Evolutionary conservation across 106 monocot genomes (phyloP).

Genomic region (Gastrodia elata): DNA sequence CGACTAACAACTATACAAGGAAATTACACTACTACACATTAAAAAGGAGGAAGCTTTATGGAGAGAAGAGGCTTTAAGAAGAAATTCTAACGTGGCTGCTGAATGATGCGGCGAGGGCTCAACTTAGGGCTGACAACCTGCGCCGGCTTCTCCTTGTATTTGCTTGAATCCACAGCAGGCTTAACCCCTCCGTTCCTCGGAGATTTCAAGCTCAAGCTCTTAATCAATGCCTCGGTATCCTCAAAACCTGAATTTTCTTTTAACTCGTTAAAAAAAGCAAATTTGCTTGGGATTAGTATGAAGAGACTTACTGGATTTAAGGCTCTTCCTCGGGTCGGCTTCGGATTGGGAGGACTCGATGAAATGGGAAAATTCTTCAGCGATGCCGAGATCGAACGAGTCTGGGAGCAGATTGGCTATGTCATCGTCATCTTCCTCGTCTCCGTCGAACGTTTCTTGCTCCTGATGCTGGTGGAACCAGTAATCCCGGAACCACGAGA

Average conservation of each 20-base stretch:
- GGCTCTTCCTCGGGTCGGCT: not conserved
- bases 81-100: slow-evolving; percentile 39
- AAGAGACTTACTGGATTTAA: slow-evolving; percentile 10
- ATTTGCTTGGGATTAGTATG: not conserved
- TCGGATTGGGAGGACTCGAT: slow-evolving; percentile 8
- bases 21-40: slow-evolving; percentile 5
- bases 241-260: slow-evolving; percentile 12
- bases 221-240: slow-evolving; percentile 31
- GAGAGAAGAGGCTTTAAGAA: not conserved
- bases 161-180: slow-evolving; percentile 17
- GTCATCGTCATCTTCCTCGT: slow-evolving; percentile 39
- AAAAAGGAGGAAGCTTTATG: not conserved
- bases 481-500: slow-evolving; percentile 79
- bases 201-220: slow-evolving; percentile 42
- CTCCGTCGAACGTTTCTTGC: slow-evolving; percentile 44
- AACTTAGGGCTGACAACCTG: slow-evolving; percentile 39
- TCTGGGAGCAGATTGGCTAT: slow-evolving; percentile 53
- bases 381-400: slow-evolving; percentile 56
- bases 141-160: slow-evolving; percentile 46
- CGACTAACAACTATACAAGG: slow-evolving; percentile 1
- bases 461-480: slow-evolving; percentile 79
- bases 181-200: slow-evolving; percentile 23
- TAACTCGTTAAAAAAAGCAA: not conserved
- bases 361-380: slow-evolving; percentile 33
- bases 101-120: slow-evolving; percentile 37